Evolutionary conservation across 2,329 filamentous ascomycete species (phyloP).

Genomic region (Talaromyces sp.): DNA sequence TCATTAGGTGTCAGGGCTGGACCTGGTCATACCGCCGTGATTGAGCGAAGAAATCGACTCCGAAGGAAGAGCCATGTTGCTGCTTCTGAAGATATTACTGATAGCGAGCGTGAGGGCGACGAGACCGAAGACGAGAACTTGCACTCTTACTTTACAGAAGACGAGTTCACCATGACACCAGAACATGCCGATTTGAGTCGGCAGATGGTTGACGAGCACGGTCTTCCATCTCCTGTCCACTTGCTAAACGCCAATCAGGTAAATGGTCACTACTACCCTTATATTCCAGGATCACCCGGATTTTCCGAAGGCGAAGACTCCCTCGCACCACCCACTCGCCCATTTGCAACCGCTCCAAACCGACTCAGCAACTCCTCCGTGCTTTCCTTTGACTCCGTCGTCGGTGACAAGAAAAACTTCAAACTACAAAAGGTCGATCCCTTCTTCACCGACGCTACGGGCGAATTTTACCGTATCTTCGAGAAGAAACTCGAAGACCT

Average conservation of each 20-base stretch:
- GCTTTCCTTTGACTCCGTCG: conserved; percentile 56
- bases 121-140: conserved; percentile 29
- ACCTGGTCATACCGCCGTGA: conserved; percentile 32
- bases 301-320: conserved; percentile 33
- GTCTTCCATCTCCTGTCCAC: conserved; percentile 11
- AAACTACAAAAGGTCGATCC: conserved; percentile 65
- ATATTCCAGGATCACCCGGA: conserved; percentile 29
- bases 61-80: conserved; percentile 13
- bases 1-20: conserved; percentile 42
- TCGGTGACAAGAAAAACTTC: conserved; percentile 61
- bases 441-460: conserved; percentile 64
- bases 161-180: conserved; percentile 37
- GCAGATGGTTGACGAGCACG: conserved; percentile 22
- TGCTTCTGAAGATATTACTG: conserved; percentile 24
- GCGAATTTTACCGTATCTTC: conserved; percentile 59
- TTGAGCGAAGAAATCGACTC: conserved; percentile 14
- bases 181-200: conserved; percentile 35
- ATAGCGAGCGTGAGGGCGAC: conserved; percentile 36
- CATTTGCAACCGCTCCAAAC: conserved; percentile 31
- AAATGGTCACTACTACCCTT: conserved; percentile 3
- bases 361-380: conserved; percentile 44
- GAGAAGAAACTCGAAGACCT: conserved; percentile 56
- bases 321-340: conserved; percentile 28
- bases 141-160: conserved; percentile 36
- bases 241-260: not conserved